Evolutionary conservation across 257 asterid species (phyloP).

Genomic region (Jasminum sambac): DNA sequence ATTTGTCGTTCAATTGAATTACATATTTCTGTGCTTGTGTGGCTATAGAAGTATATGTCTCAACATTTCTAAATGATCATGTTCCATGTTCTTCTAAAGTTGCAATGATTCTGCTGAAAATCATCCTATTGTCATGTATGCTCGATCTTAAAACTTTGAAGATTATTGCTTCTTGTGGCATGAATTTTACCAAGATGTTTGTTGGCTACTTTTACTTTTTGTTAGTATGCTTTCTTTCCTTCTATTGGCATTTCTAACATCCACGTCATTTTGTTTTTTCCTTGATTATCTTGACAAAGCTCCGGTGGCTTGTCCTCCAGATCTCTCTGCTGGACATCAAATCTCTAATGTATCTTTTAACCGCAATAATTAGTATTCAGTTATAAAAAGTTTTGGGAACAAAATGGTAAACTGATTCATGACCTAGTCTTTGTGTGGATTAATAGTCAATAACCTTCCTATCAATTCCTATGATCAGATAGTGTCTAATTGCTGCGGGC

Average conservation of each 20-base stretch:
- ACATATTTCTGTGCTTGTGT: not conserved
- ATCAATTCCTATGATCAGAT: too few species aligned
- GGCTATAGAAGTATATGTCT: not conserved
- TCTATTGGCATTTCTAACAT: slow-evolving; percentile 3
- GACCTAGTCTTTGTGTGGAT: slow-evolving; percentile 3
- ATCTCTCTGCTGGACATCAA: not conserved
- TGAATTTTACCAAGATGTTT: not conserved
- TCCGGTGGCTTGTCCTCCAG: not conserved
- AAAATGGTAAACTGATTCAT: slow-evolving; percentile 18
- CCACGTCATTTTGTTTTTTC: not conserved
- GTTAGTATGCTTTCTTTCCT: not conserved
- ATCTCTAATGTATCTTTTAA: not conserved
- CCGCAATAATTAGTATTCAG: not conserved
- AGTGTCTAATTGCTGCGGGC: too few species aligned
- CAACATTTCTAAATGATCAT: slow-evolving; percentile 4
- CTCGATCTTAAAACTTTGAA: not conserved
- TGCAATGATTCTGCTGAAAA: not conserved
- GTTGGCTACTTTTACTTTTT: slow-evolving; percentile 1
- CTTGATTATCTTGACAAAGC: not conserved
- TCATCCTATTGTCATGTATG: too few species aligned
- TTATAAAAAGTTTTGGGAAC: not conserved
- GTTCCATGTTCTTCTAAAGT: not conserved
- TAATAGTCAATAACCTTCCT: too few species aligned
- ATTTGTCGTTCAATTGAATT: not conserved
- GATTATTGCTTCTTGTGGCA: not conserved